Conservation (phyloP, 164 flowering plant genomes). For the Hamamelis virginiana region DNA sequence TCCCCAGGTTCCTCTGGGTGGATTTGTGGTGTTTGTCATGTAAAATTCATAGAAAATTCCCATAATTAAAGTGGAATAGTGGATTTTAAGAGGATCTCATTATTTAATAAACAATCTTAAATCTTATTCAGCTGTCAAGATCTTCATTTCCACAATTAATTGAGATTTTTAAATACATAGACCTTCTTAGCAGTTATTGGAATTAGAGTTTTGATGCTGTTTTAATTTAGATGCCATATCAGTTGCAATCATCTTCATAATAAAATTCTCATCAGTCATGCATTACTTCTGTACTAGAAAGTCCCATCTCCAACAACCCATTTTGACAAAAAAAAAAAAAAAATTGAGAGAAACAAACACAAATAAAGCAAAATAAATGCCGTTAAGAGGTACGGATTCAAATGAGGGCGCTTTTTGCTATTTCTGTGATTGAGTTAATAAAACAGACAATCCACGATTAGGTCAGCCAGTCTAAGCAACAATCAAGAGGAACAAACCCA, state of each 20-base stretch:
- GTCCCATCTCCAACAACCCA: not conserved
- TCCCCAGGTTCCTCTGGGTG: constrained; percentile 29
- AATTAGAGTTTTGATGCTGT: no score
- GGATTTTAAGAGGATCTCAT: no score
- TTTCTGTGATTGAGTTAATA: no score
- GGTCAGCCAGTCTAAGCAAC: no score
- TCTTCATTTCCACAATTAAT: not conserved
- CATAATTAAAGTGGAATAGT: not conserved
- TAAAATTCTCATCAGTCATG: not conserved
- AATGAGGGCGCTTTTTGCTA: no score
- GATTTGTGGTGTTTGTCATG: constrained; percentile 46
- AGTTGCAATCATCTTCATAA: no score
- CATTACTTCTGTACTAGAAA: not conserved
- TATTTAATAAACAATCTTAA: not conserved
- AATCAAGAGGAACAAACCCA: not conserved
- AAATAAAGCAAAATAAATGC: no score
- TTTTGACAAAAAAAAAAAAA: not conserved
- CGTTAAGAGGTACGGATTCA: no score
- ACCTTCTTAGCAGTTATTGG: no score
- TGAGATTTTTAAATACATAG: no score
- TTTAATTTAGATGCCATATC: no score
- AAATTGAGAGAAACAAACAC: not conserved
- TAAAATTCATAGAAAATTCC: not conserved
- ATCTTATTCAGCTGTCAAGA: not conserved
- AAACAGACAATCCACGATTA: no score